These are phyloP conservation scores for Schwanniomyces etchellsii DNA, from an alignment of 1,139 yeast genomes.

Conservation along the genomic window DNA sequence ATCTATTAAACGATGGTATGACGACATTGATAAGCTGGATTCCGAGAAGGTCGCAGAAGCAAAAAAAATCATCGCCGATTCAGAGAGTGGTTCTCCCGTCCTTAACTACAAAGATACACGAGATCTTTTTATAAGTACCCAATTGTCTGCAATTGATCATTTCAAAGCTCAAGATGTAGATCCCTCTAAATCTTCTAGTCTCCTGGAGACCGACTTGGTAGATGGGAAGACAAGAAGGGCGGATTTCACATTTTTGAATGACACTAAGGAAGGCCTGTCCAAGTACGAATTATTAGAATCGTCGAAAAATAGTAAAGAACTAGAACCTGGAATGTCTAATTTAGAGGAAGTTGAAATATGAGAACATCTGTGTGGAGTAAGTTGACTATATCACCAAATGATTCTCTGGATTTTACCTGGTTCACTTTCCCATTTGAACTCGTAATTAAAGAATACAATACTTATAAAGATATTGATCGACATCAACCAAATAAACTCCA, in stretches of 20 bases:
- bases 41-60: slow-evolving; percentile 11
- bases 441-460: slow-evolving; percentile 50
- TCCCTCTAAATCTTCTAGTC: too few species aligned
- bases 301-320: not conserved
- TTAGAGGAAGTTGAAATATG: not conserved
- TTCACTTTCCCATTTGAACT: slow-evolving; percentile 68
- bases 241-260: too few species aligned
- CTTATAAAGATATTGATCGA: slow-evolving; percentile 49
- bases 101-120: slow-evolving; percentile 5
- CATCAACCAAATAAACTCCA: slow-evolving; percentile 61
- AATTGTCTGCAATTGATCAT: too few species aligned
- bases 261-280: too few species aligned
- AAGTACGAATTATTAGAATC: not conserved
- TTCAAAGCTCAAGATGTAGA: too few species aligned
- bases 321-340: not conserved
- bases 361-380: not conserved
- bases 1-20: slow-evolving; percentile 28
- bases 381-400: slow-evolving; percentile 66
- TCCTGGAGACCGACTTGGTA: too few species aligned
- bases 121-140: slow-evolving; percentile 6
- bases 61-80: slow-evolving; percentile 17
- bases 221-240: too few species aligned
- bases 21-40: slow-evolving; percentile 13
- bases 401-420: slow-evolving; percentile 62
- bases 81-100: slow-evolving; percentile 5